A percentile compares a stretch with the other conserved stretches of the same genome.
Evolutionary conservation across 1,284 basidiomycete species (phyloP).

Genomic region (Quambalaria eucalypti): DNA sequence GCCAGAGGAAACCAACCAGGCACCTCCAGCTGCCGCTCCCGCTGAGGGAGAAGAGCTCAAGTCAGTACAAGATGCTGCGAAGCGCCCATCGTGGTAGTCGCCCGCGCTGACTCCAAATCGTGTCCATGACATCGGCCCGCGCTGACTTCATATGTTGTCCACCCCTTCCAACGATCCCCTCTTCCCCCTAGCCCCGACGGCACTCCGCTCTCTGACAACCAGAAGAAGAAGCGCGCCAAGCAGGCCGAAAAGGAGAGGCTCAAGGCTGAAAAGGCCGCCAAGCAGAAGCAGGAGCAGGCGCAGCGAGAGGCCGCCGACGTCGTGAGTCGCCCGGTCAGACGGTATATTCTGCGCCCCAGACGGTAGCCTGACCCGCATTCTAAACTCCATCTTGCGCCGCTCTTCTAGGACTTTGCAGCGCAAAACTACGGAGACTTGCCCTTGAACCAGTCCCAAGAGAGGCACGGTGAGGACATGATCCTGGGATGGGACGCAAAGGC

Average conservation of each 20-base stretch:
- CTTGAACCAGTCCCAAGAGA: conserved; percentile 78
- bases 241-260: conserved; percentile 67
- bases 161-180: neutral
- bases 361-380: neutral
- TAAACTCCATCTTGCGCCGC: neutral
- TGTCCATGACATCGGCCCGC: neutral
- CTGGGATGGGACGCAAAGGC: too few species aligned
- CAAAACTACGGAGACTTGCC: conserved; percentile 84
- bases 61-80: neutral
- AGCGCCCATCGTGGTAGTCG: neutral
- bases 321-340: conserved; percentile 55
- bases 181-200: conserved; percentile 33
- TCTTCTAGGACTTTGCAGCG: conserved; percentile 63
- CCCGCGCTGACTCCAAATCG: neutral
- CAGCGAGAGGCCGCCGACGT: conserved; percentile 66
- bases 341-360: too few species aligned
- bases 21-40: neutral
- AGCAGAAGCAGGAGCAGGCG: conserved; percentile 65
- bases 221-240: conserved; percentile 85
- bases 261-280: conserved; percentile 71
- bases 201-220: conserved; percentile 66
- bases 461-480: too few species aligned
- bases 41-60: conserved; percentile 10
- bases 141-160: neutral
- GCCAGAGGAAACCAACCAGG: neutral